A percentile compares a stretch with the other conserved stretches of the same genome.
These are phyloP conservation scores for Blastobotrys persicus DNA, from an alignment of 1,139 yeast species.

Conservation along the genomic window DNA sequence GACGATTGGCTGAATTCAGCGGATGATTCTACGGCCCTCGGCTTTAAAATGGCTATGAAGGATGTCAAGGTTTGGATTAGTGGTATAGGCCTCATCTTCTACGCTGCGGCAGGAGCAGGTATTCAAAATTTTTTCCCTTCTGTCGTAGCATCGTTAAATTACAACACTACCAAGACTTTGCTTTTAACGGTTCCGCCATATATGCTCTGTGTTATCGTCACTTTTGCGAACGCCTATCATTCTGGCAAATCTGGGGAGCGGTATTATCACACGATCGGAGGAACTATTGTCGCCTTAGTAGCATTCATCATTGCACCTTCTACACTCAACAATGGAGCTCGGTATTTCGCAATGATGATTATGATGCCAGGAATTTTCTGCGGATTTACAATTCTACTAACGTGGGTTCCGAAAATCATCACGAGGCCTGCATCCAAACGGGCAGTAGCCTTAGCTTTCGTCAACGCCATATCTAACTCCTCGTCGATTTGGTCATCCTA, in stretches of 20 bases:
- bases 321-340: constrained; percentile 54
- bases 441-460: constrained; percentile 39
- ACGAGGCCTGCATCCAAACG: constrained; percentile 52
- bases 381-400: constrained; percentile 53
- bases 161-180: constrained; percentile 48
- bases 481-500: constrained; percentile 22
- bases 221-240: constrained; percentile 57
- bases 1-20: constrained; percentile 46
- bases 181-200: constrained; percentile 66
- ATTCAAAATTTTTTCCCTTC: constrained; percentile 63
- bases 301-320: constrained; percentile 55
- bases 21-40: constrained; percentile 22
- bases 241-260: constrained; percentile 61
- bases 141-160: constrained; percentile 50
- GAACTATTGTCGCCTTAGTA: constrained; percentile 39
- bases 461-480: constrained; percentile 21
- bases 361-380: constrained; percentile 57
- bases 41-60: constrained; percentile 27
- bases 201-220: constrained; percentile 51
- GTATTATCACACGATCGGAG: constrained; percentile 45
- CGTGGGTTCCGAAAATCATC: constrained; percentile 55
- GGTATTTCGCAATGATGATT: constrained; percentile 61
- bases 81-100: constrained; percentile 39
- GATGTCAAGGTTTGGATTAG: constrained; percentile 8
- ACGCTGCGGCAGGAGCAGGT: constrained; percentile 53